phyloP scores from a whole-genome alignment of 2,329 filamentous ascomycete genomes.

The Sclerotinia nivalis region DNA sequence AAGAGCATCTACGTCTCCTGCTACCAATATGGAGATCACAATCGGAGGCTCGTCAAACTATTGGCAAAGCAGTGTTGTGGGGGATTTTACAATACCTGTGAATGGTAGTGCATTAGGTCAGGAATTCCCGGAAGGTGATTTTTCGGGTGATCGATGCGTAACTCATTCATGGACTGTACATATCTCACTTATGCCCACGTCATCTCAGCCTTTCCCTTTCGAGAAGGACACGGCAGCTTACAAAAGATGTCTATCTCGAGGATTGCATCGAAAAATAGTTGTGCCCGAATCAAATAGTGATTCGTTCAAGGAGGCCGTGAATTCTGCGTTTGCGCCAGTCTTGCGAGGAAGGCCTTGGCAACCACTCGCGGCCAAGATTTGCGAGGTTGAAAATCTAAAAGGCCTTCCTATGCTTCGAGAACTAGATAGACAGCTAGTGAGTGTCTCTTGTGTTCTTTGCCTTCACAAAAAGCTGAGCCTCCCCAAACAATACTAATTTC shows the following conservation, averaged over 20 bases:
- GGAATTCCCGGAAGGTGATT: conserved; percentile 31
- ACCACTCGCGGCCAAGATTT: conserved; percentile 59
- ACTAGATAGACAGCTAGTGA: conserved; percentile 49
- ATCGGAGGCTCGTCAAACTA: conserved; percentile 22
- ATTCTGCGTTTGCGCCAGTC: conserved; percentile 51
- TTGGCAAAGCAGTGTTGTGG: conserved; percentile 17
- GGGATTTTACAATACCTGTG: conserved; percentile 3
- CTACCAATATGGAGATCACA: conserved; percentile 23
- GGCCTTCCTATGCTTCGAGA: conserved; percentile 61
- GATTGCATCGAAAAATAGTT: conserved; percentile 58
- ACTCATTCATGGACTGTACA: conserved; percentile 58
- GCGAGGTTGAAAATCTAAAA: conserved; percentile 55
- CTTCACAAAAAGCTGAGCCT: neutral
- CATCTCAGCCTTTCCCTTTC: conserved; percentile 58
- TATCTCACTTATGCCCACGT: conserved; percentile 57
- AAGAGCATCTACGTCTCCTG: conserved; percentile 39
- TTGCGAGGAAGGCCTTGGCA: conserved; percentile 55
- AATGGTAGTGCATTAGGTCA: conserved; percentile 25
- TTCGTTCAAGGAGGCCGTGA: conserved; percentile 53
- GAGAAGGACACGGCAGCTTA: conserved; percentile 63
- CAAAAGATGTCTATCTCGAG: conserved; percentile 60
- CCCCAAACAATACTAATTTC: neutral
- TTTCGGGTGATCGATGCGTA: conserved; percentile 33
- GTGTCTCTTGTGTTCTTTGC: conserved; percentile 26
- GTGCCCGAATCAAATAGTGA: conserved; percentile 52